phyloP scores from a whole-genome alignment of 192 early-diverging fungal species.

The Endogone sp. region DNA sequence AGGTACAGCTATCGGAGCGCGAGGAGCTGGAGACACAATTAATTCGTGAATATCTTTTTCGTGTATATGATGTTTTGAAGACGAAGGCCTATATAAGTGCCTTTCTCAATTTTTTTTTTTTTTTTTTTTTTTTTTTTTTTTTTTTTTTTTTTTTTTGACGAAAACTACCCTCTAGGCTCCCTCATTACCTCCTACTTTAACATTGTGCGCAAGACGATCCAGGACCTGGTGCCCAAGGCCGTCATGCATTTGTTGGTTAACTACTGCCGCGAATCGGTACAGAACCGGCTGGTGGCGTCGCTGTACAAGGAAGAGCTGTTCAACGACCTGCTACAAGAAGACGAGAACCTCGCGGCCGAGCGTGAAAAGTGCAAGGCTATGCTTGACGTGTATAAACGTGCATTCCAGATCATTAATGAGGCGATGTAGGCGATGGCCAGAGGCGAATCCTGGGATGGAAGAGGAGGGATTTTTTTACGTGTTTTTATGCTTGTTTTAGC shows the following conservation, averaged over 20 bases:
- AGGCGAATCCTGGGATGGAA: too few species aligned
- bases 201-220: constrained; percentile 76
- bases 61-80: background rate
- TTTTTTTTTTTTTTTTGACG: too few species aligned
- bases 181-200: constrained; percentile 76
- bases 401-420: constrained; percentile 65
- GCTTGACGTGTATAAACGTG: constrained; percentile 75
- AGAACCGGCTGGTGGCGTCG: constrained; percentile 71
- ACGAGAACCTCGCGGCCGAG: constrained; percentile 65
- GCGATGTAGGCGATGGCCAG: constrained; percentile 48
- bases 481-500: too few species aligned
- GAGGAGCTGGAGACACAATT: constrained; percentile 77
- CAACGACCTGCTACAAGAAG: constrained; percentile 69
- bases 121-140: constrained; percentile 5
- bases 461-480: too few species aligned
- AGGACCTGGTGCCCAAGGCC: constrained; percentile 78
- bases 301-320: constrained; percentile 72
- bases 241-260: constrained; percentile 82
- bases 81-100: background rate
- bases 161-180: constrained; percentile 42
- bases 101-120: background rate
- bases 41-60: constrained; percentile 52
- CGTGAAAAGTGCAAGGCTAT: constrained; percentile 71
- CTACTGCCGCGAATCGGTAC: constrained; percentile 65
- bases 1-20: constrained; percentile 23